Base-by-base conservation (phyloP, 768 basidiomycete species). In the Termitomyces sp. region DNA sequence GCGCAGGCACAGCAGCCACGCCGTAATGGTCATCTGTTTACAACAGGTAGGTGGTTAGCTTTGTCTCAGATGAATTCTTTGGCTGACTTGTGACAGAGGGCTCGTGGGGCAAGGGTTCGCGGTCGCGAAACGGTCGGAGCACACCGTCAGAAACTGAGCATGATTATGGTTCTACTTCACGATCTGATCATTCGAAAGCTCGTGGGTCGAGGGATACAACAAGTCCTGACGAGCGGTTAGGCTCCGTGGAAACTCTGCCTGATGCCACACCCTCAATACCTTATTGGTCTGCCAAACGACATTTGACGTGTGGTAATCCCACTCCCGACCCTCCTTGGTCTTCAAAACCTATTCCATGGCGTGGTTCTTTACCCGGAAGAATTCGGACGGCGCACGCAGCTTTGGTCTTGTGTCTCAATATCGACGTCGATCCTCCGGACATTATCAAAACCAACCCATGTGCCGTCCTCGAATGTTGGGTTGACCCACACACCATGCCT, bases 381-480 rank as follows among this genome's bases (percentile, higher is more conserved):
- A 82, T 96, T 52, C 96, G 96, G 72, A 98, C 94, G 1, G 85
- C 88, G 17, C 88, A 92, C 35, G 96, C 93, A 2, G 88, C 87
- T 1, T 78, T 96, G 5, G 89, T 96, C 9, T 75, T 98, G 54
- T 99, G 97, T 66, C 79, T 99, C 19, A 98, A 98, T 72, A 93
- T 98, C 68, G 95, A 96, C 54, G 91, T 97, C 45, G 96, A 98
- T 67, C 97, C 97, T 17, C 97, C 97, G 59, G 97, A 99, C 66
- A 78, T 98, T 52, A 88, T 98, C 73, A 99, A 98, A 77, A 98
- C 96, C 6, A 89, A 89, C 60, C 97, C 97, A 0, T 98, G 94
- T 63, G 94, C 97, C 0, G 86, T 89, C 42, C 76, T 97, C 47
- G 96, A 98, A 70, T 94, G 93, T 61, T 99, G 97, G 97, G 89